A percentile compares a stretch with the other conserved stretches of the same genome.
Conservation (phyloP, 495 filamentous ascomycete species). For the Penicillium odoratum region DNA sequence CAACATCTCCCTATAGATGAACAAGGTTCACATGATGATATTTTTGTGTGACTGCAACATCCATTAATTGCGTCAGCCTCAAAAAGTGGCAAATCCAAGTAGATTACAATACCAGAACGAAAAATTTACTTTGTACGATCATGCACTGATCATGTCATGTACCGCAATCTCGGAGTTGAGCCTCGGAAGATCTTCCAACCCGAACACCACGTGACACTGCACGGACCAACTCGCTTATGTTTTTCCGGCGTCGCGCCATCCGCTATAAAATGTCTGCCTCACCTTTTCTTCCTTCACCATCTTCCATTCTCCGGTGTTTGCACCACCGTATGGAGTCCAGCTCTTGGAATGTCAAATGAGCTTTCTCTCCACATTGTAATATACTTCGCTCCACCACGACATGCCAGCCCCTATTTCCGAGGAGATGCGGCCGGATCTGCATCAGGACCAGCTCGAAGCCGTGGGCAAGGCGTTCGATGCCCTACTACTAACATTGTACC, state of each 20-base stretch:
- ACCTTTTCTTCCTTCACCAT: conserved; percentile 17
- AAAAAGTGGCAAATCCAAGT: background rate
- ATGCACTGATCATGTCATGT: background rate
- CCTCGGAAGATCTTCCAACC: background rate
- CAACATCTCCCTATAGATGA: background rate
- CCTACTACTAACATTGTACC: conserved; percentile 49
- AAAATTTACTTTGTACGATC: too few species aligned
- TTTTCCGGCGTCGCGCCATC: conserved; percentile 24
- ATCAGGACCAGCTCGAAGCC: conserved; percentile 36
- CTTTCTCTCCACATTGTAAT: conserved; percentile 13
- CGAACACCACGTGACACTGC: conserved; percentile 31
- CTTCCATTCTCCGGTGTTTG: conserved; percentile 14
- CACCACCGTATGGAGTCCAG: conserved; percentile 13
- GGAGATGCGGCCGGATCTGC: conserved; percentile 38
- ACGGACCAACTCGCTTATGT: conserved; percentile 47
- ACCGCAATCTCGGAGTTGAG: background rate
- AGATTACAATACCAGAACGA: background rate
- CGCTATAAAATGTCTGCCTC: conserved; percentile 23
- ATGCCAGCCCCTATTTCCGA: conserved; percentile 34
- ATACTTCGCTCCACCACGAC: conserved; percentile 24
- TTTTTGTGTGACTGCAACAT: background rate
- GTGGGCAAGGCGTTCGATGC: conserved; percentile 50
- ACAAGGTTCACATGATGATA: background rate
- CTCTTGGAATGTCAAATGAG: conserved; percentile 12
- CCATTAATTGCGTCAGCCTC: background rate